Evolutionary conservation across 2,329 filamentous ascomycete genomes (phyloP).

Genomic region (Colletotrichum endophyticum): DNA sequence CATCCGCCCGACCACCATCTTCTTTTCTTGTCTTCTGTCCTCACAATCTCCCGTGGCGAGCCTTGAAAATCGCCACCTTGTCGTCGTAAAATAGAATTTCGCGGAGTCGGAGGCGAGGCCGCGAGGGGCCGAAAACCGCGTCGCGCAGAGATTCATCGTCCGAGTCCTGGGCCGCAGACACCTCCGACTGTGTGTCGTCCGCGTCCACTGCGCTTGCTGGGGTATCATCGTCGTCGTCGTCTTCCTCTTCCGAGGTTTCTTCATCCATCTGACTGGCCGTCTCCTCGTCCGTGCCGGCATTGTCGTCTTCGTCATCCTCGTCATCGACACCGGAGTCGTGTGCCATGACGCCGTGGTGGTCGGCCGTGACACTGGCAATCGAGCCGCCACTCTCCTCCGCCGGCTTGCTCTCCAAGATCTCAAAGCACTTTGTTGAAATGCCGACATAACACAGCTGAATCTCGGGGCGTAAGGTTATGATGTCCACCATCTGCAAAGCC

Average conservation of each 20-base stretch:
- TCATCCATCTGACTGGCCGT: conserved; percentile 31
- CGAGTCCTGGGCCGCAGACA: conserved; percentile 35
- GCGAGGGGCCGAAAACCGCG: conserved; percentile 41
- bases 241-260: conserved; percentile 32
- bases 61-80: conserved; percentile 81
- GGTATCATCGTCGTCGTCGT: conserved; percentile 35
- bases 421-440: conserved; percentile 79
- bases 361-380: conserved; percentile 13
- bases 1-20: not conserved
- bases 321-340: conserved; percentile 31
- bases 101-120: conserved; percentile 63
- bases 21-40: not conserved
- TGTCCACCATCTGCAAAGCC: conserved; percentile 78
- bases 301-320: conserved; percentile 38
- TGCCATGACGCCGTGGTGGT: conserved; percentile 21
- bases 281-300: conserved; percentile 38
- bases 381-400: conserved; percentile 41
- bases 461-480: conserved; percentile 77
- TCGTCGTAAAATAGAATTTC: conserved; percentile 89
- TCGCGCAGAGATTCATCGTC: conserved; percentile 56
- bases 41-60: conserved; percentile 64
- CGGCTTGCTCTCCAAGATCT: conserved; percentile 71
- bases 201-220: conserved; percentile 32
- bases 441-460: conserved; percentile 80
- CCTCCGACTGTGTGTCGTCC: conserved; percentile 31